Evolutionary conservation across 352 stramenopile genomes (phyloP).

Genomic region (Globisporangium parvum): DNA sequence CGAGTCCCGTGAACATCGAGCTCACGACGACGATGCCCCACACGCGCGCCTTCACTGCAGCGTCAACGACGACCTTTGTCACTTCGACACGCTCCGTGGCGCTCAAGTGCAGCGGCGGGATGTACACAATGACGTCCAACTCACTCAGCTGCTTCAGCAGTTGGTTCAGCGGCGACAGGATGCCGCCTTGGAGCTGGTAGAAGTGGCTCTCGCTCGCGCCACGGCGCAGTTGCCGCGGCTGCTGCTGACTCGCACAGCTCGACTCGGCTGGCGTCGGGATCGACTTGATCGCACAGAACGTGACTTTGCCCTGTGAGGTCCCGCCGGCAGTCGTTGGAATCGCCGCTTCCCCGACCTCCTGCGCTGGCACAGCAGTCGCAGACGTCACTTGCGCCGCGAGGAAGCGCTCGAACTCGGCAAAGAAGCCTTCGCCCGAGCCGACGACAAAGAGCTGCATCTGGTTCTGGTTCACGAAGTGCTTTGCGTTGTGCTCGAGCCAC

Average conservation of each 20-base stretch:
- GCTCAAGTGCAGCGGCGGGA: constrained; percentile 55
- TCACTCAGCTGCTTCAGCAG: constrained; percentile 55
- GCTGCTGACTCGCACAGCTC: neutral
- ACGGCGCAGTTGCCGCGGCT: neutral
- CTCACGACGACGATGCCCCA: constrained; percentile 76
- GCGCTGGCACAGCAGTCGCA: constrained; percentile 19
- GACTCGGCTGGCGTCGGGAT: constrained; percentile 12
- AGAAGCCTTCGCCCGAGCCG: constrained; percentile 60
- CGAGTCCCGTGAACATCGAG: constrained; percentile 43
- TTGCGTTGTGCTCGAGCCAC: constrained; percentile 37
- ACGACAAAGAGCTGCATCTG: constrained; percentile 80
- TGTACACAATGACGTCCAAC: constrained; percentile 64
- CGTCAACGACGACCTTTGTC: constrained; percentile 43
- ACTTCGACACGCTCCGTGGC: constrained; percentile 47
- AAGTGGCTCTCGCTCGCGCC: constrained; percentile 10
- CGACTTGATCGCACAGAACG: constrained; percentile 65
- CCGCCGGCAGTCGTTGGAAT: constrained; percentile 32
- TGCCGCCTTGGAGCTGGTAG: constrained; percentile 32
- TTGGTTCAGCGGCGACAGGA: constrained; percentile 40
- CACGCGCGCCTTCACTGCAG: constrained; percentile 35
- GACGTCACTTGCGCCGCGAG: constrained; percentile 57
- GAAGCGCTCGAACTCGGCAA: constrained; percentile 59
- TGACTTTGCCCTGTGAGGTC: constrained; percentile 56
- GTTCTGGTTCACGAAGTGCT: constrained; percentile 49
- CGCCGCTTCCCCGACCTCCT: constrained; percentile 35